These are phyloP conservation scores for Protomyces lactucae-debilis DNA, from an alignment of 1,139 yeast species.

Conservation along the genomic window DNA sequence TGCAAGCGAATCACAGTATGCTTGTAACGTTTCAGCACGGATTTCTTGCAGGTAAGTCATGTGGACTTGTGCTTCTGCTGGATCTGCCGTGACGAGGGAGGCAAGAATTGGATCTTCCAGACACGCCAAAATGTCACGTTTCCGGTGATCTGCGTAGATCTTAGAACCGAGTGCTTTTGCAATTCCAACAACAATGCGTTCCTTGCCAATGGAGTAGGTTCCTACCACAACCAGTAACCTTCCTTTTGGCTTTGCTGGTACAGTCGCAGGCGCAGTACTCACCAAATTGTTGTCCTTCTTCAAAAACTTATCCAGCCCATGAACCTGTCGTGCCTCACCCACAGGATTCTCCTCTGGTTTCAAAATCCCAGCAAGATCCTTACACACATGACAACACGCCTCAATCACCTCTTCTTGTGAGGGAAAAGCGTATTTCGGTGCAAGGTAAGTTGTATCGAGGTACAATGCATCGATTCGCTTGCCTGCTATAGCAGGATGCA, in stretches of 20 bases:
- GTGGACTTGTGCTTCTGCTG: slow-evolving; percentile 58
- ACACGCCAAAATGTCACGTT: slow-evolving; percentile 47
- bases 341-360: slow-evolving; percentile 37
- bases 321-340: slow-evolving; percentile 11
- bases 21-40: slow-evolving; percentile 40
- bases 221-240: slow-evolving; percentile 69
- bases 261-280: slow-evolving; percentile 33
- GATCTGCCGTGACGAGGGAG: slow-evolving; percentile 44
- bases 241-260: slow-evolving; percentile 35
- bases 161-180: slow-evolving; percentile 54
- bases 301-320: slow-evolving; percentile 9
- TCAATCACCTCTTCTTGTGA: slow-evolving; percentile 64
- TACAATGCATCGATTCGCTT: slow-evolving; percentile 56
- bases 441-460: slow-evolving; percentile 82
- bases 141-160: slow-evolving; percentile 50
- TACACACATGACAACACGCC: slow-evolving; percentile 53
- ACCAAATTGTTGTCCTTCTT: slow-evolving; percentile 41
- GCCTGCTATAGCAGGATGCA: slow-evolving; percentile 31
- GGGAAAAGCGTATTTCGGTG: slow-evolving; percentile 71
- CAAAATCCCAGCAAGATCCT: slow-evolving; percentile 30
- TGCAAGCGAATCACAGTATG: slow-evolving; percentile 51
- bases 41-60: slow-evolving; percentile 58
- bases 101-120: slow-evolving; percentile 43
- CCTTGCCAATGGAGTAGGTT: slow-evolving; percentile 88
- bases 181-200: slow-evolving; percentile 62